Evolutionary conservation across 306 rosid species (phyloP), one percentile per base, ranked within the genome.

Genomic region (Fragaria iinumae): DNA sequence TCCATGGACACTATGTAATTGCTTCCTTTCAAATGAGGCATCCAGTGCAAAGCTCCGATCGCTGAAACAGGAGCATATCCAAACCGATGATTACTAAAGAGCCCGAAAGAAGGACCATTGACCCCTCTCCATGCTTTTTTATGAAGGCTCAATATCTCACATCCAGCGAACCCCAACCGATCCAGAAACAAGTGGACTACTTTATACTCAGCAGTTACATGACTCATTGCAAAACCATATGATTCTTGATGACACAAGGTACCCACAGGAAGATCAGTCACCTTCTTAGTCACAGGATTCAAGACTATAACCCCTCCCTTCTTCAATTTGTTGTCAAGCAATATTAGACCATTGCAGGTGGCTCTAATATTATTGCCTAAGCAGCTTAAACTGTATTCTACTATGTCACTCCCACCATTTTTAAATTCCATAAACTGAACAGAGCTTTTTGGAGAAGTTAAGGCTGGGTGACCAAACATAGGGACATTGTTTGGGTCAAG

Each of bases 251-350:
- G 34, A 69, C 1, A 41, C 65, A 87, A 62, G 52, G 91, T 87
- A 49, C 91, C 91, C 16, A 69, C 70, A 12, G 89, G 87, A 79
- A 87, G 80, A 47, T 79, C 12, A 47, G 75, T 76, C 77, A 78
- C 57, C 77, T 87, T 83, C 82, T 85, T 73, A 17, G 91, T 87
- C 77, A 87, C 91, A 3, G 91, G 89, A 76, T 87, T 87, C 66
- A 83, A n/a, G 53, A 83, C 76, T 34, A 83, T 73, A 4, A 87
- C 80, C 71, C 85, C 84, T 67, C 82, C 87, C 43, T 67, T 84
- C 79, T 87, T 85, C 75, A 76, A 25, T 52, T 57, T 72, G 77
- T 83, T 80, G 62, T 85, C 87, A 5, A 87, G 83, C 80, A 87
- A 76, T 43, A 87, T 79, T 73, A 87, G 80, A 67, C 91, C 91